Percentiles rank a stretch among this genome's conserved stretches.
Conservation (phyloP, 2,329 filamentous ascomycete species). For the Aspergillus hortae region DNA sequence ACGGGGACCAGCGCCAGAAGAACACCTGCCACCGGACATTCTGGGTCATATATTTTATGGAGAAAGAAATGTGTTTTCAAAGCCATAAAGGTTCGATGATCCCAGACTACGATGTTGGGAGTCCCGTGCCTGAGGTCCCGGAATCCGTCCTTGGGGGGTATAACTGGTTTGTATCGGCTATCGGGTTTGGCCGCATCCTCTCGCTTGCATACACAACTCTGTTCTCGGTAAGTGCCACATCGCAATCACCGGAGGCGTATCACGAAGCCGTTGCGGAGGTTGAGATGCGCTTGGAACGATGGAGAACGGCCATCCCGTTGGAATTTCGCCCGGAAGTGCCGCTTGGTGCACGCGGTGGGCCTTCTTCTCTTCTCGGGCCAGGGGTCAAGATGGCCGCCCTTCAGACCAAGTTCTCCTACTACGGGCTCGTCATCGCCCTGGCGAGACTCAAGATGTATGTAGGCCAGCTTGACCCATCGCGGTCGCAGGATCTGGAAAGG, state of each 20-base stretch:
- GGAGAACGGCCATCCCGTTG: no score
- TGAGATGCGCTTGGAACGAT: no score
- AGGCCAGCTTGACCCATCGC: no score
- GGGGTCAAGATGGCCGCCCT: no score
- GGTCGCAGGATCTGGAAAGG: constrained; percentile 14
- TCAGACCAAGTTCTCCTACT: no score
- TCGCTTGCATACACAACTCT: constrained; percentile 32
- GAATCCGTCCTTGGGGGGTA: constrained; percentile 30
- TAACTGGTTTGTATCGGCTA: constrained; percentile 33
- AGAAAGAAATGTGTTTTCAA: constrained; percentile 34
- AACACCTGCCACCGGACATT: constrained; percentile 26
- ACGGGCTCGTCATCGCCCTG: no score
- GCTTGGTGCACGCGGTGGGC: no score
- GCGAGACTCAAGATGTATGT: no score
- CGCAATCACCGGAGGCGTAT: constrained; percentile 9
- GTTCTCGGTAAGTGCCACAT: constrained; percentile 34
- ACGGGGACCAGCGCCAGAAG: constrained; percentile 6
- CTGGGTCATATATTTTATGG: constrained; percentile 40
- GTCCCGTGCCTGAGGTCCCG: constrained; percentile 30
- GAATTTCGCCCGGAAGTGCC: no score
- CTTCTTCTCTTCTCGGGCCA: no score
- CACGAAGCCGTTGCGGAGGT: no score
- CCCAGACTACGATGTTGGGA: constrained; percentile 35
- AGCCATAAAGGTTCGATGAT: constrained; percentile 11
- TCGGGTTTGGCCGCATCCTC: constrained; percentile 27